phyloP scores from a whole-genome alignment of 768 basidiomycete genomes.

The Lentinula raphanica region DNA sequence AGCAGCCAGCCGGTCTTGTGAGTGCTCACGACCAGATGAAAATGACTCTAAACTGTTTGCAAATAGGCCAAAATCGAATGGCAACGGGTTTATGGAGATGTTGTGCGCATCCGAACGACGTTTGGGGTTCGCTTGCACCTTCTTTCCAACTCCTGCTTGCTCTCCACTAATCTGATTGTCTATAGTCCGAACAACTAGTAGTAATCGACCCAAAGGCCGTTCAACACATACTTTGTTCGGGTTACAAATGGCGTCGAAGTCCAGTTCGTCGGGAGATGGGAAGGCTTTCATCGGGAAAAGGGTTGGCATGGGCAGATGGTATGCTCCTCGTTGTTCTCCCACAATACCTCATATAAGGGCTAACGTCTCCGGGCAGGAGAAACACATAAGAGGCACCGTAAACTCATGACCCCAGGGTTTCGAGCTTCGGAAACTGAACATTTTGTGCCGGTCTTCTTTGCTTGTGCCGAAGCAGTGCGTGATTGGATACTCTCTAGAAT shows the following conservation, averaged over 20 bases:
- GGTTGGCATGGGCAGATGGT: constrained; percentile 26
- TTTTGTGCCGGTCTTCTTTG: constrained; percentile 24
- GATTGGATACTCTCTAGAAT: too few relatives aligned
- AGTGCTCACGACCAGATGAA: background rate
- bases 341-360: background rate
- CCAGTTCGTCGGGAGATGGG: constrained; percentile 15
- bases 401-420: constrained; percentile 32
- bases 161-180: constrained; percentile 17
- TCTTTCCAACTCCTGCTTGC: background rate
- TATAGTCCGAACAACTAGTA: constrained; percentile 12
- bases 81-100: constrained; percentile 6
- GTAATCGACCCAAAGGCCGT: constrained; percentile 27
- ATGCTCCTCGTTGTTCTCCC: background rate
- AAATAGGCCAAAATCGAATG: constrained; percentile 1
- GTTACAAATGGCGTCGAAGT: constrained; percentile 24
- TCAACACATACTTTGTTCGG: constrained; percentile 25
- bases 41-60: too few relatives aligned
- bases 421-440: constrained; percentile 21
- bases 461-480: constrained; percentile 16
- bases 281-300: constrained; percentile 19
- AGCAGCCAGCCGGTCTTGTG: constrained; percentile 3
- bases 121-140: background rate
- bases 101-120: background rate
- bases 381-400: constrained; percentile 24
- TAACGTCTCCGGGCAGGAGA: constrained; percentile 9